phyloP scores from a whole-genome alignment of 2,329 filamentous ascomycete genomes.

The Fusarium vanettenii region DNA sequence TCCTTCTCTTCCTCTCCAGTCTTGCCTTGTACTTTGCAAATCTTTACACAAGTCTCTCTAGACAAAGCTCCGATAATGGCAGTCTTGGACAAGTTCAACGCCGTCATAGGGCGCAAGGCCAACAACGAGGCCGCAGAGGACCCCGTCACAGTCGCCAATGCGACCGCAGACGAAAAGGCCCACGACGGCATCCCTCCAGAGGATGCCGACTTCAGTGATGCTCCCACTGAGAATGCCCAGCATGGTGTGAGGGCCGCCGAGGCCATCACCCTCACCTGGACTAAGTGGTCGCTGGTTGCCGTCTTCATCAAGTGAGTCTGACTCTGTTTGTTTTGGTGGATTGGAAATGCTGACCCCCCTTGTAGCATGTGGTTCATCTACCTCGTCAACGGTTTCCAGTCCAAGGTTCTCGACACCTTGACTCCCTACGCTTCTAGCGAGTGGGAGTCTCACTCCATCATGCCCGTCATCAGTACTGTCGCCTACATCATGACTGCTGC shows the following conservation, averaged over 20 bases:
- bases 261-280: conserved; percentile 55
- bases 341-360: background rate
- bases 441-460: conserved; percentile 64
- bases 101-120: conserved; percentile 27
- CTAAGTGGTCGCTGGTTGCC: conserved; percentile 49
- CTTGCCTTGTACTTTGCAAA: background rate
- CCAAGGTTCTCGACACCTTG: conserved; percentile 55
- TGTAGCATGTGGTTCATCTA: conserved; percentile 60
- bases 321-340: background rate
- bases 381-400: conserved; percentile 62
- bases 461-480: conserved; percentile 65
- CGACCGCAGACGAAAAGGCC: conserved; percentile 29
- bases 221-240: conserved; percentile 44
- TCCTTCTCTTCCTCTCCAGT: background rate
- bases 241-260: conserved; percentile 55
- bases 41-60: background rate
- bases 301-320: conserved; percentile 49
- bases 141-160: conserved; percentile 22
- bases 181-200: conserved; percentile 19
- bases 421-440: conserved; percentile 62
- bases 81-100: conserved; percentile 30
- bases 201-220: conserved; percentile 14
- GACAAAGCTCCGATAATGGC: conserved; percentile 26
- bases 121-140: conserved; percentile 9
- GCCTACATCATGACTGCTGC: conserved; percentile 66